A percentile compares a stretch with the other conserved stretches of the same genome.
Conservation (phyloP, 23 red algal species). For the Chondrus crispus region DNA sequence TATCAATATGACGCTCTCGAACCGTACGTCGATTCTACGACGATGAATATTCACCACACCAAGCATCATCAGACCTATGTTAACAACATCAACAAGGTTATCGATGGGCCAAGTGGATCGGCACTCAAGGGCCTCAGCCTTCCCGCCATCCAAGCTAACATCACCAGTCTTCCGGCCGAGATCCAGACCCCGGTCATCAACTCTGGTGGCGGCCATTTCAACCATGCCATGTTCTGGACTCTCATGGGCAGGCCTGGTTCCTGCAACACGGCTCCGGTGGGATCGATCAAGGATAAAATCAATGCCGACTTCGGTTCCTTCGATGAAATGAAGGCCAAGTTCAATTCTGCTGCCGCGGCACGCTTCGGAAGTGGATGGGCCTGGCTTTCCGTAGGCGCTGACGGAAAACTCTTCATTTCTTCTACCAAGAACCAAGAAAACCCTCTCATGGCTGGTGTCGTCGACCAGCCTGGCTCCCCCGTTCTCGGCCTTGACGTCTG, state of each 20-base stretch:
- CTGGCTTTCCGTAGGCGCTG: slow-evolving; percentile 74
- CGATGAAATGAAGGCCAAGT: slow-evolving; percentile 77
- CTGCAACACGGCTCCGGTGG: slow-evolving; percentile 48
- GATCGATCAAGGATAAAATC: slow-evolving; percentile 75
- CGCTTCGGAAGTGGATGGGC: slow-evolving; percentile 96
- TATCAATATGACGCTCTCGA: slow-evolving; percentile 91
- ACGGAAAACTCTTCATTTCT: slow-evolving; percentile 82
- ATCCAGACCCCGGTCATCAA: slow-evolving; percentile 85
- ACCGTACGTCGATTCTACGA: slow-evolving; percentile 81
- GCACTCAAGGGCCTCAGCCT: slow-evolving; percentile 79
- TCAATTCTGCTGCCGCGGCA: slow-evolving; percentile 83
- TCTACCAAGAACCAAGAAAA: slow-evolving; percentile 96
- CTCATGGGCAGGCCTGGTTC: slow-evolving; percentile 57
- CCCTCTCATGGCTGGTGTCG: slow-evolving; percentile 89
- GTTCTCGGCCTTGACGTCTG: slow-evolving; percentile 92
- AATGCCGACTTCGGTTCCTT: slow-evolving; percentile 76
- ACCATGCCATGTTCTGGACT: slow-evolving; percentile 94
- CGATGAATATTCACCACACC: slow-evolving; percentile 91
- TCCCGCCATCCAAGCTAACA: slow-evolving; percentile 83
- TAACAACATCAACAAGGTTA: slow-evolving; percentile 88
- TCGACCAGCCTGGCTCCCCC: slow-evolving; percentile 78
- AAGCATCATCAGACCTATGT: slow-evolving; percentile 98
- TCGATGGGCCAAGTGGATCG: slow-evolving; percentile 52
- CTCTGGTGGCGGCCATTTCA: slow-evolving; percentile 94
- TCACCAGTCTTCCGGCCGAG: slow-evolving; percentile 43